phyloP scores from a whole-genome alignment of 2,329 filamentous ascomycete species.

The Ascochyta lentis region DNA sequence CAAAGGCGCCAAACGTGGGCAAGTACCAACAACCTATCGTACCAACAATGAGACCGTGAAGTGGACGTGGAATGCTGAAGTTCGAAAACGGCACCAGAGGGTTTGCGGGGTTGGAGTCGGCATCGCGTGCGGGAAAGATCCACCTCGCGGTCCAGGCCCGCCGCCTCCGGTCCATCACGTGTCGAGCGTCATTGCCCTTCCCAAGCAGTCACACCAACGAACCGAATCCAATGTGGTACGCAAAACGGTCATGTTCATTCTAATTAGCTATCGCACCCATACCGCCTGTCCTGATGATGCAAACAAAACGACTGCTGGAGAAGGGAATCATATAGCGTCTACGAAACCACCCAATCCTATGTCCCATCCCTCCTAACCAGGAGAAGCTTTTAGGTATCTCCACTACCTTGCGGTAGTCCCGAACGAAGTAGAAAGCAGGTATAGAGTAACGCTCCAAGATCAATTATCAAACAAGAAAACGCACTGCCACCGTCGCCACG shows the following conservation, averaged over 20 bases:
- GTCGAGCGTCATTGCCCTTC: not conserved
- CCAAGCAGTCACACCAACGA: not conserved
- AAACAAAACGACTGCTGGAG: constrained; percentile 16
- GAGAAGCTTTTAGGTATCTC: constrained; percentile 25
- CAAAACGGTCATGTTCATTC: not conserved
- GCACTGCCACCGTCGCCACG: not conserved
- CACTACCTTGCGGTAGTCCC: constrained; percentile 15
- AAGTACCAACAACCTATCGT: constrained; percentile 3
- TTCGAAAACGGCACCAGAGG: not conserved
- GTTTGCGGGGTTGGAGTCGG: constrained; percentile 22
- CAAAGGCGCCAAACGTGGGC: not conserved
- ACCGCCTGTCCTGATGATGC: constrained; percentile 15
- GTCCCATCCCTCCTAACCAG: constrained; percentile 9
- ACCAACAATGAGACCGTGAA: constrained; percentile 9
- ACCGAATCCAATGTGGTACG: too few species aligned
- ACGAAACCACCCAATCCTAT: constrained; percentile 13
- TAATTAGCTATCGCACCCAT: not conserved
- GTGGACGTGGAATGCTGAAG: constrained; percentile 1
- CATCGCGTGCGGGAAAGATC: constrained; percentile 2
- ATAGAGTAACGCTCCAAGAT: constrained; percentile 23
- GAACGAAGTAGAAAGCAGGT: constrained; percentile 19
- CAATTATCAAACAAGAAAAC: constrained; percentile 33
- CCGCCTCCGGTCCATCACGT: not conserved
- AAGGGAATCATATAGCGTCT: constrained; percentile 29
- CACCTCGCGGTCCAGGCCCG: not conserved